phyloP scores from a whole-genome alignment of 345 rosid genomes.

The Aquilaria malaccensis region DNA sequence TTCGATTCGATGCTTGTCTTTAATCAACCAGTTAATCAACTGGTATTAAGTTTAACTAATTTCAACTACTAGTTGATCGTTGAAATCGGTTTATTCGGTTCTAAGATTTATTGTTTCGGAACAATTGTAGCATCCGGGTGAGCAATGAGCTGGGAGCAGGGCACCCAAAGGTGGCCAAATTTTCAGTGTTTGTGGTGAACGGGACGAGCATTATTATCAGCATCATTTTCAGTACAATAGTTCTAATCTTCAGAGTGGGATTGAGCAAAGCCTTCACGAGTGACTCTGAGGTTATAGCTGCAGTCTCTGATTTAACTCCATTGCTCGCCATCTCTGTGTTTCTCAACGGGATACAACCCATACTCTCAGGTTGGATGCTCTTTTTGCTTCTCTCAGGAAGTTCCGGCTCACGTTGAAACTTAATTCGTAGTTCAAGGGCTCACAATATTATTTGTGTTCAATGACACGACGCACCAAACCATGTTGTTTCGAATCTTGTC shows the following conservation, averaged over 20 bases:
- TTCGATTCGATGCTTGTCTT: too few species aligned
- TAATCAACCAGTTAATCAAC: neutral
- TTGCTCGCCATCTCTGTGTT: slow-evolving; percentile 77
- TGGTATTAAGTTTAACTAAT: neutral
- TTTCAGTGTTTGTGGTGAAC: slow-evolving; percentile 66
- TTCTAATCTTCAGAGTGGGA: slow-evolving; percentile 43
- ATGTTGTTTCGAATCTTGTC: neutral
- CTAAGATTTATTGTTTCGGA: neutral
- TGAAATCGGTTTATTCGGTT: neutral
- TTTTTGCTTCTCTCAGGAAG: too few species aligned
- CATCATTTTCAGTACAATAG: slow-evolving; percentile 35
- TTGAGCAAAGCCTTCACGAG: slow-evolving; percentile 67
- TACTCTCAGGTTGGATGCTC: slow-evolving; percentile 59
- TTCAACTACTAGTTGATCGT: neutral
- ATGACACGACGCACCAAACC: neutral
- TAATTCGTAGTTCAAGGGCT: too few species aligned
- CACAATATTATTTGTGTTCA: neutral
- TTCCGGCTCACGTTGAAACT: too few species aligned
- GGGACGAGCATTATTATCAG: slow-evolving; percentile 56
- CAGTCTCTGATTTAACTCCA: slow-evolving; percentile 62
- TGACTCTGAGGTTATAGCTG: slow-evolving; percentile 55
- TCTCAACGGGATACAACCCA: slow-evolving; percentile 86
- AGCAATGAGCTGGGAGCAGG: slow-evolving; percentile 92
- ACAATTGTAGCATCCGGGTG: slow-evolving; percentile 52
- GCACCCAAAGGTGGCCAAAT: slow-evolving; percentile 66